phyloP scores from a whole-genome alignment of 2,329 filamentous ascomycete species.

The Diatrype stigma region DNA sequence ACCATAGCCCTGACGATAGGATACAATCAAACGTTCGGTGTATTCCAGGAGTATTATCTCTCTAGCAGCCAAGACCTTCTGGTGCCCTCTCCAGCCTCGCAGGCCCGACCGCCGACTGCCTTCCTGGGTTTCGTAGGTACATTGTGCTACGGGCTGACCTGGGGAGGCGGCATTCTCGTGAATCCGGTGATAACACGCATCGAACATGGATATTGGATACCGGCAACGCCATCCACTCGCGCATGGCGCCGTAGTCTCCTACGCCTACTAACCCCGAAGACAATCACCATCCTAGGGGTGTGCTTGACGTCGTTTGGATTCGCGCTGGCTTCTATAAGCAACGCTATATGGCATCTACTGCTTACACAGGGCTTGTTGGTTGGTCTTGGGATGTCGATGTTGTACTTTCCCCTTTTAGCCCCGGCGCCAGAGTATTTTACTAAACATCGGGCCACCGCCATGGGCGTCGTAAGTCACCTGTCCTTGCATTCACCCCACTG shows the following conservation, averaged over 20 bases:
- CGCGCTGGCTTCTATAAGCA: slow-evolving; percentile 34
- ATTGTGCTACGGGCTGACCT: slow-evolving; percentile 43
- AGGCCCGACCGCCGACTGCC: slow-evolving; percentile 32
- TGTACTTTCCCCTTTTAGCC: slow-evolving; percentile 40
- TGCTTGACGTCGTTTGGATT: slow-evolving; percentile 38
- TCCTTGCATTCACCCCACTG: no score
- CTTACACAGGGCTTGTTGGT: slow-evolving; percentile 40
- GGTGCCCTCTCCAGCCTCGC: slow-evolving; percentile 23
- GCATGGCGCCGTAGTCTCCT: slow-evolving; percentile 19
- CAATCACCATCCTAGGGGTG: slow-evolving; percentile 38
- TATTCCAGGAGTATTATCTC: slow-evolving; percentile 46
- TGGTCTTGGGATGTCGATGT: slow-evolving; percentile 39
- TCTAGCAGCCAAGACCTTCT: slow-evolving; percentile 37
- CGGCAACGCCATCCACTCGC: not conserved
- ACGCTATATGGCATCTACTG: slow-evolving; percentile 36
- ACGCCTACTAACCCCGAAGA: slow-evolving; percentile 25
- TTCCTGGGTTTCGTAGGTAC: slow-evolving; percentile 46
- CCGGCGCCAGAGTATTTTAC: slow-evolving; percentile 47
- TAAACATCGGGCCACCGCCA: slow-evolving; percentile 40
- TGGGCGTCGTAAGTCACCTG: slow-evolving; percentile 34
- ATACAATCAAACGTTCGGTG: slow-evolving; percentile 45
- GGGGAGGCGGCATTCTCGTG: slow-evolving; percentile 44
- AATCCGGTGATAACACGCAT: slow-evolving; percentile 43
- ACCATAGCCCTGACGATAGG: slow-evolving; percentile 44
- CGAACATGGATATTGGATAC: slow-evolving; percentile 26